Evolutionary conservation across 2,329 filamentous ascomycete genomes (phyloP).

Genomic region (Thermomyces lanuginosus): DNA sequence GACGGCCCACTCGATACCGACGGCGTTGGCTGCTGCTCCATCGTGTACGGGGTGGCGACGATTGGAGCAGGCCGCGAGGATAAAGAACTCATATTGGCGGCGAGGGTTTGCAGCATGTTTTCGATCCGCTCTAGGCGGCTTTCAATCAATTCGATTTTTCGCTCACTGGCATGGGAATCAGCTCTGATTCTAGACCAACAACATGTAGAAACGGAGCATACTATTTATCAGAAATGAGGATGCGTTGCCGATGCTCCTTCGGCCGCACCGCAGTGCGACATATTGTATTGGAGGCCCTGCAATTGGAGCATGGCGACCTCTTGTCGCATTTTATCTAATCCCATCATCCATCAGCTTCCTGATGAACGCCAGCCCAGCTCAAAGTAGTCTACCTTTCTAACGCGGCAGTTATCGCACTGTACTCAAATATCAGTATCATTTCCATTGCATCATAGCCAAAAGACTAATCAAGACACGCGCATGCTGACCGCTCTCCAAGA

Average conservation of each 20-base stretch:
- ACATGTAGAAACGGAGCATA: conserved; percentile 10
- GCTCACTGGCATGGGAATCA: conserved; percentile 25
- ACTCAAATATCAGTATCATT: background rate
- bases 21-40: background rate
- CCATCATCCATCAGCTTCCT: conserved; percentile 1
- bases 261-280: conserved; percentile 24
- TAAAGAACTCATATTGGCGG: conserved; percentile 10
- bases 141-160: conserved; percentile 38
- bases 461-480: background rate
- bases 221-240: conserved; percentile 29
- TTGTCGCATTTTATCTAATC: conserved; percentile 27
- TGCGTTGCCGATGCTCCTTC: conserved; percentile 22
- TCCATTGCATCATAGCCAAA: background rate
- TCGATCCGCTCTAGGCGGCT: conserved; percentile 35
- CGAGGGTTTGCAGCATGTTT: conserved; percentile 21
- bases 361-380: background rate
- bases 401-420: conserved; percentile 8
- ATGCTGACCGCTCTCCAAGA: conserved; percentile 7
- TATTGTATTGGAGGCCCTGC: conserved; percentile 19
- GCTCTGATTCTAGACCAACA: background rate
- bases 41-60: background rate
- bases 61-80: conserved; percentile 3
- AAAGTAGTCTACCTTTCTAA: conserved; percentile 6
- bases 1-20: conserved; percentile 1
- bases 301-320: conserved; percentile 26